Evolutionary conservation across 306 rosid species (phyloP).

Genomic region (Spatholobus suberectus): DNA sequence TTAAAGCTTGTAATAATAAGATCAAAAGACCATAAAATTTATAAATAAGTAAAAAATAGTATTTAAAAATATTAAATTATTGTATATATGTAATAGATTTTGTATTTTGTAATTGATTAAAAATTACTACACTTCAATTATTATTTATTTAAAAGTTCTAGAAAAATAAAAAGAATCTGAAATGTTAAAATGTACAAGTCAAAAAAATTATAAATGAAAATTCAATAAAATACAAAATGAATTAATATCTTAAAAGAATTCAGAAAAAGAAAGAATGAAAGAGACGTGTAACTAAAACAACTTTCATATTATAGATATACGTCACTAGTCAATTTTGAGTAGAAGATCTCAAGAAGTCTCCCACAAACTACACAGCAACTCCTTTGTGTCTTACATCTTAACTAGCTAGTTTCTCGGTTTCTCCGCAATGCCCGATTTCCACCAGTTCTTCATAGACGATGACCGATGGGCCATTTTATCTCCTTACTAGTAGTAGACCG

Average conservation of each 20-base stretch:
- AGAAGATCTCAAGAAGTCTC: not conserved
- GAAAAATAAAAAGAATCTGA: not conserved
- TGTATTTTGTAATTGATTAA: not conserved
- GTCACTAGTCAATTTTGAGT: not conserved
- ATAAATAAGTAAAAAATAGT: too few species aligned
- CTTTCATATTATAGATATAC: not conserved
- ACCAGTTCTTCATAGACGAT: too few species aligned
- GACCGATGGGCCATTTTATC: not conserved
- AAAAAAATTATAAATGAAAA: not conserved
- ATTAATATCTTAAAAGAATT: not conserved
- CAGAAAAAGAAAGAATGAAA: not conserved
- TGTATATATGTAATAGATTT: not conserved
- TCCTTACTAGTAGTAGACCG: too few species aligned
- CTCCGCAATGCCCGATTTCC: not conserved
- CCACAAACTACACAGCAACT: not conserved
- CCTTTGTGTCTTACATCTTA: not conserved
- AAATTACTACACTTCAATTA: not conserved
- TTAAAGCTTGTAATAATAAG: not conserved
- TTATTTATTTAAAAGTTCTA: not conserved
- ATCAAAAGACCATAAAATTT: not conserved
- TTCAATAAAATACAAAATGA: not conserved
- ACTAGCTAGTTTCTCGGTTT: not conserved
- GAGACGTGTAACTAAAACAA: not conserved
- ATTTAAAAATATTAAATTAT: not conserved
- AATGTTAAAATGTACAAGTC: not conserved